Evolutionary conservation across 257 asterid species (phyloP).

Genomic region (Solanum clarkiae): DNA sequence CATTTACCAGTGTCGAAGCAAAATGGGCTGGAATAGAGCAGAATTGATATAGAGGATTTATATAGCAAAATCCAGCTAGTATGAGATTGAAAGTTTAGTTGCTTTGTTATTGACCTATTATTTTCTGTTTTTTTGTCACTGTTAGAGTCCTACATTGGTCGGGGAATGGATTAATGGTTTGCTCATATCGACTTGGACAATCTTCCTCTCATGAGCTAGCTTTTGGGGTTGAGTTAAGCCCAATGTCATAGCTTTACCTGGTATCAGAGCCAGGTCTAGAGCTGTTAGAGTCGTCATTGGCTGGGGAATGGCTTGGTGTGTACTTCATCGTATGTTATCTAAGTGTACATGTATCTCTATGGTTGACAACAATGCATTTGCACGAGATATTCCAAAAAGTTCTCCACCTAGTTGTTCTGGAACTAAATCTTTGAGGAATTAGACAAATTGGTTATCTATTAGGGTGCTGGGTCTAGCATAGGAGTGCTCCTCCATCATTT

Average conservation of each 20-base stretch:
- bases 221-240: neutral
- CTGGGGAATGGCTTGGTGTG: conserved; percentile 19
- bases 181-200: neutral
- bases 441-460: neutral
- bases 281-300: no score
- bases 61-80: neutral
- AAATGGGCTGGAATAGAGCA: neutral
- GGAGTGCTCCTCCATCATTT: neutral
- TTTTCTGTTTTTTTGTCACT: neutral
- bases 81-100: neutral
- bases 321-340: neutral
- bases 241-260: no score
- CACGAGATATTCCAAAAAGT: neutral
- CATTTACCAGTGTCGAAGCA: neutral
- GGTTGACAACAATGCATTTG: neutral
- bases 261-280: no score
- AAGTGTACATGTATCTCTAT: neutral
- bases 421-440: neutral
- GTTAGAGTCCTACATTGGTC: neutral
- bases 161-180: neutral
- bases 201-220: neutral
- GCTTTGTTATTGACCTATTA: neutral
- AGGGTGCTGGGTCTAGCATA: neutral
- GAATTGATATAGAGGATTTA: neutral
- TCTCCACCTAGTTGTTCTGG: neutral